phyloP scores from a whole-genome alignment of 2,329 filamentous ascomycete genomes.

The Fusarium nisikadoi region DNA sequence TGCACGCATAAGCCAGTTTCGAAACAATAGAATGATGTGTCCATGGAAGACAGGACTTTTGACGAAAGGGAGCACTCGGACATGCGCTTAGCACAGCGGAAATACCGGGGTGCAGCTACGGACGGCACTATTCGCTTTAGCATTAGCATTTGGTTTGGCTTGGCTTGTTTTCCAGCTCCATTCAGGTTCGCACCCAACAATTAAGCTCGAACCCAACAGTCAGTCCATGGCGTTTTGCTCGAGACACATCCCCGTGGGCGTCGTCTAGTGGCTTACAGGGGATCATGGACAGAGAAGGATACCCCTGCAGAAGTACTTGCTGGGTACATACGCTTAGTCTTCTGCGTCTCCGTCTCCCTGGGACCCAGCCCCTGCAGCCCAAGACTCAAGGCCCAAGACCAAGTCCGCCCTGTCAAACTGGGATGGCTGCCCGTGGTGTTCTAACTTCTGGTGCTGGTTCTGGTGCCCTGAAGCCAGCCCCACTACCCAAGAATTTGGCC shows the following conservation, averaged over 20 bases:
- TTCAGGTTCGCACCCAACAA: constrained; percentile 41
- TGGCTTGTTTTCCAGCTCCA: constrained; percentile 9
- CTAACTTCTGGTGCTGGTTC: not conserved
- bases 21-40: constrained; percentile 22
- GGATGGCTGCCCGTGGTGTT: constrained; percentile 29
- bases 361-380: constrained; percentile 28
- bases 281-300: constrained; percentile 9
- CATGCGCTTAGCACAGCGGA: constrained; percentile 42
- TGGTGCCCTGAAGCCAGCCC: constrained; percentile 36
- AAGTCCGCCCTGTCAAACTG: constrained; percentile 46
- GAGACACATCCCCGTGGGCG: constrained; percentile 41
- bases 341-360: constrained; percentile 31
- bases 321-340: constrained; percentile 32
- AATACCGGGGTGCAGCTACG: constrained; percentile 40
- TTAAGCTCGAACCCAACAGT: constrained; percentile 46
- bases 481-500: constrained; percentile 45
- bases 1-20: constrained; percentile 24
- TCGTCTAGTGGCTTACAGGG: constrained; percentile 2
- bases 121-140: constrained; percentile 26
- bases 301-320: constrained; percentile 40
- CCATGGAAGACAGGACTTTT: constrained; percentile 19
- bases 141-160: constrained; percentile 18
- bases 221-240: constrained; percentile 44
- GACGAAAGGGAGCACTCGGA: constrained; percentile 5
- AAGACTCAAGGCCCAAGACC: constrained; percentile 27